Percentiles rank a stretch among this genome's conserved stretches.
These are phyloP conservation scores for Bigelowiella natans DNA, from an alignment of 78 protist genomes.

Conservation along the genomic window DNA sequence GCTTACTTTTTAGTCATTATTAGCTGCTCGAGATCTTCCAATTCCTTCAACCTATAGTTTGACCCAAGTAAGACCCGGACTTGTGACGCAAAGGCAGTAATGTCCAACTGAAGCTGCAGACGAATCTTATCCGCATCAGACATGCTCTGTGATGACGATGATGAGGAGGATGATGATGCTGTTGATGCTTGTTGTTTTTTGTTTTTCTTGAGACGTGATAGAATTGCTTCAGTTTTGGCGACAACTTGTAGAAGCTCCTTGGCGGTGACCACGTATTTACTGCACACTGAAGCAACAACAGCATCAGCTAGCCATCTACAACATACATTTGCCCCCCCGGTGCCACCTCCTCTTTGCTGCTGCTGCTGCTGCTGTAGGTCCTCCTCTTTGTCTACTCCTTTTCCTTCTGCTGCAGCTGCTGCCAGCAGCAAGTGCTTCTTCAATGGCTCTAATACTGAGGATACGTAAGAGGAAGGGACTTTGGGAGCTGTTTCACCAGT, in stretches of 20 bases:
- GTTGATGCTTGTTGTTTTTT: neutral
- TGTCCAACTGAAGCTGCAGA: neutral
- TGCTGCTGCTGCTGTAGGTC: too few relatives aligned
- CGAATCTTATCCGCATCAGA: neutral
- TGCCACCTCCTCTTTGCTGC: too few relatives aligned
- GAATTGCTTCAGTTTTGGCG: neutral
- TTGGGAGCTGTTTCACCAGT: neutral
- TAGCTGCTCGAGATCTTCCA: too few relatives aligned
- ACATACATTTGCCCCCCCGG: too few relatives aligned
- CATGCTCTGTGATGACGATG: neutral
- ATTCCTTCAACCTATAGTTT: too few relatives aligned
- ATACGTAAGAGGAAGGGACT: neutral
- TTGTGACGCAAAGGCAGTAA: neutral
- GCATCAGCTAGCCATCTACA: too few relatives aligned
- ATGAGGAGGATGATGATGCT: neutral
- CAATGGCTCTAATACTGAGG: neutral
- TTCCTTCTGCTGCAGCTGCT: too few relatives aligned
- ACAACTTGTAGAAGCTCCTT: neutral
- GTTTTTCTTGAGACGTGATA: neutral
- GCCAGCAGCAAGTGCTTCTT: neutral
- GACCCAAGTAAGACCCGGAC: neutral
- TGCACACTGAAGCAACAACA: too few relatives aligned
- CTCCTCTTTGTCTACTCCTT: too few relatives aligned
- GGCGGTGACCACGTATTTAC: too few relatives aligned
- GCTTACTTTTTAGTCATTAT: too few relatives aligned